These are phyloP conservation scores for Nannizziopsis arthrosporioides DNA, from an alignment of 2,329 filamentous ascomycete species.

Conservation along the genomic window DNA sequence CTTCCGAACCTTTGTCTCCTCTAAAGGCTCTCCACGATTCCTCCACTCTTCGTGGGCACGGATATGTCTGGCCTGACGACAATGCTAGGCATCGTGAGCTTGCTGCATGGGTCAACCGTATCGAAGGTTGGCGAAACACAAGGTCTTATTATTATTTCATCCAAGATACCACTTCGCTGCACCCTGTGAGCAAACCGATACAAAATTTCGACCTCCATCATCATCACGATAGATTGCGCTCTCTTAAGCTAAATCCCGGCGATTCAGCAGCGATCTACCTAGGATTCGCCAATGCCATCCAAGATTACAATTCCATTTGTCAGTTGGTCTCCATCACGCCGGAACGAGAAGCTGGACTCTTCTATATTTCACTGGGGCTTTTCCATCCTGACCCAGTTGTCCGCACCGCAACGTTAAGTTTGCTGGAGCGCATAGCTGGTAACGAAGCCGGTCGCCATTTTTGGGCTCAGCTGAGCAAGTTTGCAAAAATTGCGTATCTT, in stretches of 20 bases:
- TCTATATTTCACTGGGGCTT: constrained; percentile 79
- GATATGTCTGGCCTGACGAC: constrained; percentile 90
- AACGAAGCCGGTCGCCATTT: constrained; percentile 90
- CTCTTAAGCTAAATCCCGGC: constrained; percentile 61
- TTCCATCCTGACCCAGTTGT: constrained; percentile 83
- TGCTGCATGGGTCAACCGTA: constrained; percentile 78
- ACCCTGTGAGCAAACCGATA: constrained; percentile 29
- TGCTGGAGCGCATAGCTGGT: constrained; percentile 69
- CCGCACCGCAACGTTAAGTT: constrained; percentile 60
- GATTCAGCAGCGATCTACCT: constrained; percentile 78
- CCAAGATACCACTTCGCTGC: constrained; percentile 46
- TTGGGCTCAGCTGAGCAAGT: constrained; percentile 75
- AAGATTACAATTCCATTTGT: constrained; percentile 73
- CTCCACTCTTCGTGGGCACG: constrained; percentile 62
- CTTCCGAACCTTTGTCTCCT: constrained; percentile 29
- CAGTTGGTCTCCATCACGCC: constrained; percentile 72
- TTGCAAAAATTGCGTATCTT: constrained; percentile 75
- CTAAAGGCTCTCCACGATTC: constrained; percentile 30
- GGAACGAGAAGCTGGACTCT: constrained; percentile 75
- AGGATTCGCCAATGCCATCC: constrained; percentile 61
- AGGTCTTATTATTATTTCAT: constrained; percentile 93
- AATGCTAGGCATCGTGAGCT: constrained; percentile 69
- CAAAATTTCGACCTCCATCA: constrained; percentile 62
- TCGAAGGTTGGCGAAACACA: constrained; percentile 94
- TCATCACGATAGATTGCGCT: constrained; percentile 80